A percentile compares a stretch with the other conserved stretches of the same genome.
These are phyloP conservation scores for Zymoseptoria crescenta DNA, from an alignment of 2,329 filamentous ascomycete genomes.

Conservation along the genomic window DNA sequence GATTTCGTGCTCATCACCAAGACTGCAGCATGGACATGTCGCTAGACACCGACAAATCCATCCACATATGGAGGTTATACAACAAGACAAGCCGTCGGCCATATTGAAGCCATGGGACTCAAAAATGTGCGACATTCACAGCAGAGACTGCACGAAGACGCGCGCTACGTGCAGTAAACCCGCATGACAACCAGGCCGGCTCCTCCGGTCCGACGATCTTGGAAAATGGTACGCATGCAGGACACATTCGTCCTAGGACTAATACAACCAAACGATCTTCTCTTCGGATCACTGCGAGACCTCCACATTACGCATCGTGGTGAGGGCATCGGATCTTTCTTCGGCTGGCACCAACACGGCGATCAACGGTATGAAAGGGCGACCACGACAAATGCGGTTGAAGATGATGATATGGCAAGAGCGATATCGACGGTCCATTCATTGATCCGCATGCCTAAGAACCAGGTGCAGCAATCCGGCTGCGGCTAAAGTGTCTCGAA, in stretches of 20 bases:
- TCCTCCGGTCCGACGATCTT: not conserved
- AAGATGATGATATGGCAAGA: not conserved
- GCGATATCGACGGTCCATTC: not conserved
- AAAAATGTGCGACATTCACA: too few species aligned
- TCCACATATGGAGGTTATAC: not conserved
- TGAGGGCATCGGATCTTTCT: not conserved
- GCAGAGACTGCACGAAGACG: too few species aligned
- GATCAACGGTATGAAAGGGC: not conserved
- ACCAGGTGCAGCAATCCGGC: too few species aligned
- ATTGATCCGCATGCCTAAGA: too few species aligned
- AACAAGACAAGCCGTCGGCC: not conserved
- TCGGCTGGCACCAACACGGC: not conserved
- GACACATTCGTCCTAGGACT: not conserved
- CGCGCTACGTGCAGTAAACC: not conserved
- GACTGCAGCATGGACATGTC: not conserved
- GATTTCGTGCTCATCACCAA: not conserved
- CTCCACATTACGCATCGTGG: not conserved
- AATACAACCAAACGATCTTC: not conserved
- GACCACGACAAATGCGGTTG: not conserved
- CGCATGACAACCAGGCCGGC: not conserved
- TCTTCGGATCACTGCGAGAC: not conserved
- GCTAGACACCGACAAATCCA: not conserved
- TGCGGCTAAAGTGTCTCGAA: too few species aligned
- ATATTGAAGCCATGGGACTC: too few species aligned
- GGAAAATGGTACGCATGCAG: not conserved